phyloP scores from a whole-genome alignment of 768 basidiomycete species.

The Suillus brevipes region DNA sequence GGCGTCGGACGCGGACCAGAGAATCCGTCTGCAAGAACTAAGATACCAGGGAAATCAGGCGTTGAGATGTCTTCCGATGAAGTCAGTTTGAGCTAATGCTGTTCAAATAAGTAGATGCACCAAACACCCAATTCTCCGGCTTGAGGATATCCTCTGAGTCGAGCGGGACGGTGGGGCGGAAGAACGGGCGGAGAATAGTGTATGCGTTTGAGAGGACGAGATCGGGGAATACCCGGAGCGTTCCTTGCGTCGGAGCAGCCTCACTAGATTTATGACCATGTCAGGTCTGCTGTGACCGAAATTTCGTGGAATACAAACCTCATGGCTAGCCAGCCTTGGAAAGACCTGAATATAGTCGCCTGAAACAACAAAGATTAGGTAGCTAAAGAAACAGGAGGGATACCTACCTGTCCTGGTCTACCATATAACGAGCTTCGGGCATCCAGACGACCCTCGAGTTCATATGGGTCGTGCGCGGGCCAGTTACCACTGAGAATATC shows the following conservation, averaged over 20 bases:
- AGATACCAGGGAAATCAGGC: slow-evolving; percentile 55
- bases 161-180: slow-evolving; percentile 47
- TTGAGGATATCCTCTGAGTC: slow-evolving; percentile 44
- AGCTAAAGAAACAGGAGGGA: slow-evolving; percentile 3
- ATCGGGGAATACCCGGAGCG: slow-evolving; percentile 67
- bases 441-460: slow-evolving; percentile 56
- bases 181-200: slow-evolving; percentile 75
- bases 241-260: slow-evolving; percentile 70
- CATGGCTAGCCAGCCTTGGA: slow-evolving; percentile 77
- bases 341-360: slow-evolving; percentile 58
- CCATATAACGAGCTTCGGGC: slow-evolving; percentile 68
- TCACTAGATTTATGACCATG: slow-evolving; percentile 38
- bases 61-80: slow-evolving; percentile 42
- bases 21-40: slow-evolving; percentile 25
- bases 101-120: slow-evolving; percentile 21
- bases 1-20: slow-evolving; percentile 51
- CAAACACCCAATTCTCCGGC: slow-evolving; percentile 56
- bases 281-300: not conserved
- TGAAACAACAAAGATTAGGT: slow-evolving; percentile 19
- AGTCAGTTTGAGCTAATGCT: not conserved
- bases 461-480: slow-evolving; percentile 67
- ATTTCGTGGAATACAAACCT: slow-evolving; percentile 38
- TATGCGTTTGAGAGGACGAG: slow-evolving; percentile 69
- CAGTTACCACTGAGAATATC: slow-evolving; percentile 64
- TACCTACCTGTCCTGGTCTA: slow-evolving; percentile 46